Evolutionary conservation across 2,329 filamentous ascomycete genomes (phyloP), one percentile per base, ranked within the genome.

Genomic region (Fusarium pilosicola): DNA sequence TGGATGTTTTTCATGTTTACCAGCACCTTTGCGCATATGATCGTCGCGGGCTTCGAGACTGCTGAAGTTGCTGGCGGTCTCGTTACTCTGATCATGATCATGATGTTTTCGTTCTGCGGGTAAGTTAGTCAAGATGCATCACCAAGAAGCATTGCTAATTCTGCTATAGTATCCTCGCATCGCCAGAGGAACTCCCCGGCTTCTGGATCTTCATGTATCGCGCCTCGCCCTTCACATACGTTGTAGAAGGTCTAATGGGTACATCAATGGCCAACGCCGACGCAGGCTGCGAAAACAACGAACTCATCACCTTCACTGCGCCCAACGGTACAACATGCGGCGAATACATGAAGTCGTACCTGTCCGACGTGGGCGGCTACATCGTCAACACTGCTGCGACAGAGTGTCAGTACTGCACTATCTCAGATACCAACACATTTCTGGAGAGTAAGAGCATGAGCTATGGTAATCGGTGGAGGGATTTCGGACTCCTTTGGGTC

Each of bases 171-270:
- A 38, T 94, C 39, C 85, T 94, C 56, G 90, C 90, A 11, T 82
- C 85, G 5, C 91, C 91, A 2, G 79, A 81, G 1, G 82, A 85
- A 4, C 86, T 95, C n/a, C 92, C 93, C 0, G 84, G 88, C 6
- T 94, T 94, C 85, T 95, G 93, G 93, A 89, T 90, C 74, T 93
- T 93, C 85, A 91, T 94, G 89, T 94, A 94, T 79, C 88, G 91
- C 42, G 83, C 93, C 57, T 93, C 90, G 1, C 93, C 93, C 0
- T 91, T 95, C 79, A 93, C 92, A 0, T 96, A 96, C 79, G 84
- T 94, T 5, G 88, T 94, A 39, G 86, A 88, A 46, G 91, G 89
- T 2, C 87, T 96, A 79, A 80, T 94, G 10, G 86, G 89, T 0
- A 88, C 88, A 5, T 90, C 88, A 1, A 83, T 96, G 32, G 91